Evolutionary conservation across 2,329 filamentous ascomycete genomes (phyloP).

Genomic region (Colletotrichum viniferum): DNA sequence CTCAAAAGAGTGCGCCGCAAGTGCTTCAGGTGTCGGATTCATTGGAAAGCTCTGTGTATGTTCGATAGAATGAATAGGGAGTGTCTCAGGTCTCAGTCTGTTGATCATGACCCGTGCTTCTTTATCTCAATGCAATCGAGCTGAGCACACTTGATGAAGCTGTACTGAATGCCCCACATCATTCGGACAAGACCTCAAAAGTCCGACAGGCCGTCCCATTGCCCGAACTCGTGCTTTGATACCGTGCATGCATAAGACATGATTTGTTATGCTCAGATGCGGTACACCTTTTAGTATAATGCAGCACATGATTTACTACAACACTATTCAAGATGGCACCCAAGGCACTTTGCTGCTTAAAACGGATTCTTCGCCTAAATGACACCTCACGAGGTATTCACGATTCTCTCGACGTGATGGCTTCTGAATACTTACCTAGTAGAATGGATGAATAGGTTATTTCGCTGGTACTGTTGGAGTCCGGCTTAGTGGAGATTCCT

Average conservation of each 20-base stretch:
- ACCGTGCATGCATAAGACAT: not conserved
- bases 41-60: not conserved
- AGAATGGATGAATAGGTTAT: not conserved
- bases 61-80: not conserved
- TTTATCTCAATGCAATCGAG: not conserved
- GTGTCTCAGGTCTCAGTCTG: not conserved
- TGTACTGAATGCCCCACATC: not conserved
- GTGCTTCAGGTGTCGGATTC: not conserved
- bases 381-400: slow-evolving; percentile 70
- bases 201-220: not conserved
- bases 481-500: slow-evolving; percentile 68
- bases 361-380: too few relatives aligned
- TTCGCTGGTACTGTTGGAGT: slow-evolving; percentile 63
- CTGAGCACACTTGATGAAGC: not conserved
- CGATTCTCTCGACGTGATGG: not conserved
- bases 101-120: not conserved
- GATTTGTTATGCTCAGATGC: not conserved
- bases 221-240: not conserved
- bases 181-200: not conserved
- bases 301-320: not conserved
- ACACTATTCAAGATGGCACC: not conserved
- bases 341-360: not conserved
- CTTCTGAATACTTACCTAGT: not conserved
- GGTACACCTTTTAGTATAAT: not conserved
- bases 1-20: not conserved